Evolutionary conservation across 1,284 basidiomycete species (phyloP).

Genomic region (Pisolithus thermaeus): DNA sequence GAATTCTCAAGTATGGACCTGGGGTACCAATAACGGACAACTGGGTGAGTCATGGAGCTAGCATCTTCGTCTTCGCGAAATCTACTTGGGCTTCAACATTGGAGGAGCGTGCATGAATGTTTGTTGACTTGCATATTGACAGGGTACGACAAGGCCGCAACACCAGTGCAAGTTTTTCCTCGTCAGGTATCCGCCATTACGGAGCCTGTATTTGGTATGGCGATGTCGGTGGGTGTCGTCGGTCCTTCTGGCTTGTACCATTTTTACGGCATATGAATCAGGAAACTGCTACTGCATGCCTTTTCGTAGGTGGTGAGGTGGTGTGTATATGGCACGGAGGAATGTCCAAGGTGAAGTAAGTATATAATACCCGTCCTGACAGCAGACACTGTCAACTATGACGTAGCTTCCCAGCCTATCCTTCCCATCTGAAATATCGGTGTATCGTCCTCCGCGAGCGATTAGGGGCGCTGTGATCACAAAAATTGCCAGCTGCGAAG

Average conservation of each 20-base stretch:
- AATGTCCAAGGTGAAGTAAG: slow-evolving; percentile 70
- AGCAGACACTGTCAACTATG: slow-evolving; percentile 8
- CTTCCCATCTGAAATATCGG: slow-evolving; percentile 68
- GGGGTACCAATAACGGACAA: slow-evolving; percentile 95
- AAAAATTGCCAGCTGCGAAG: slow-evolving; percentile 80
- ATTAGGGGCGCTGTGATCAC: slow-evolving; percentile 65
- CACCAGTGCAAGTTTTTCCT: slow-evolving; percentile 76
- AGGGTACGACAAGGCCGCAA: slow-evolving; percentile 74
- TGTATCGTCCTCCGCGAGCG: slow-evolving; percentile 77
- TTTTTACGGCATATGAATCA: slow-evolving; percentile 24
- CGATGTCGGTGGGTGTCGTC: slow-evolving; percentile 57
- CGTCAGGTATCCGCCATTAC: slow-evolving; percentile 79
- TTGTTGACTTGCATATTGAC: background rate
- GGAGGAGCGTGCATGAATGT: background rate
- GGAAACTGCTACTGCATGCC: slow-evolving; percentile 82
- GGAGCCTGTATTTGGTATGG: slow-evolving; percentile 62
- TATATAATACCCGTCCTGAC: slow-evolving; percentile 13
- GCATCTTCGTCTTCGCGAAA: background rate
- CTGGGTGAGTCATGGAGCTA: slow-evolving; percentile 51
- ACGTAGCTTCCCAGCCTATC: slow-evolving; percentile 60
- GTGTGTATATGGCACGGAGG: slow-evolving; percentile 78
- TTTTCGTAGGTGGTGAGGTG: slow-evolving; percentile 73
- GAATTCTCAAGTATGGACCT: slow-evolving; percentile 80
- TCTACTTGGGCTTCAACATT: too few relatives aligned
- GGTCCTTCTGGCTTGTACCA: slow-evolving; percentile 6